phyloP scores from a whole-genome alignment of 352 stramenopile species.

The Phytophthora megakarya region DNA sequence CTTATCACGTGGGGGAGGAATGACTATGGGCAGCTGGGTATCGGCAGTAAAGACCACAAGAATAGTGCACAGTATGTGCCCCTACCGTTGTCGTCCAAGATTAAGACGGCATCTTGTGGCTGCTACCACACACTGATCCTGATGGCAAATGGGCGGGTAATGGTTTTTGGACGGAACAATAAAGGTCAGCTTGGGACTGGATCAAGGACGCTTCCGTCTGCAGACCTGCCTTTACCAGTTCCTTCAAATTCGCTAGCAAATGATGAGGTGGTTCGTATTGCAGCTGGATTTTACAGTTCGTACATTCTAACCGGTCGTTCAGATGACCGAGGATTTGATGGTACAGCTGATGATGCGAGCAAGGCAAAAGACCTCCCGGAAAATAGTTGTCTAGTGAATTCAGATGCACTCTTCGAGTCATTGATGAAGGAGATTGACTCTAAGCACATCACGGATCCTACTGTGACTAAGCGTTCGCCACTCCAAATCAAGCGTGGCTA shows the following conservation, averaged over 20 bases:
- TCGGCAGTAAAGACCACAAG: slow-evolving; percentile 90
- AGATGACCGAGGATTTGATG: slow-evolving; percentile 42
- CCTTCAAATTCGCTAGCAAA: slow-evolving; percentile 75
- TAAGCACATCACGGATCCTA: slow-evolving; percentile 31
- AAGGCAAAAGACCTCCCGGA: slow-evolving; percentile 67
- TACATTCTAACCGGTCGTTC: slow-evolving; percentile 87
- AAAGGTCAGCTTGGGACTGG: slow-evolving; percentile 84
- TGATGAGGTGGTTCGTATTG: slow-evolving; percentile 83
- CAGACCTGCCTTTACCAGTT: slow-evolving; percentile 78
- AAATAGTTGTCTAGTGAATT: slow-evolving; percentile 60
- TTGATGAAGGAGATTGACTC: slow-evolving; percentile 89
- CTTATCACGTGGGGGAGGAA: slow-evolving; percentile 87
- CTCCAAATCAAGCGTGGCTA: slow-evolving; percentile 56
- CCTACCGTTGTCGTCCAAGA: slow-evolving; percentile 78
- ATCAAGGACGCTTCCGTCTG: slow-evolving; percentile 76
- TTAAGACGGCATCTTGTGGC: slow-evolving; percentile 76
- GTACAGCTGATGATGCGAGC: slow-evolving; percentile 38
- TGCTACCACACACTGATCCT: slow-evolving; percentile 87
- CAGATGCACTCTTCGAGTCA: slow-evolving; percentile 80
- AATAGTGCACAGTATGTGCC: slow-evolving; percentile 80
- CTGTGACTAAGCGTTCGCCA: slow-evolving; percentile 21
- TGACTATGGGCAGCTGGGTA: slow-evolving; percentile 87
- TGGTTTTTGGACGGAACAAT: slow-evolving; percentile 90
- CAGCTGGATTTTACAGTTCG: slow-evolving; percentile 88
- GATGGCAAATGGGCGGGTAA: slow-evolving; percentile 76